A percentile compares a stretch with the other conserved stretches of the same genome.
phyloP scores from a whole-genome alignment of 495 filamentous ascomycete species.

The Penicilliopsis zonata region DNA sequence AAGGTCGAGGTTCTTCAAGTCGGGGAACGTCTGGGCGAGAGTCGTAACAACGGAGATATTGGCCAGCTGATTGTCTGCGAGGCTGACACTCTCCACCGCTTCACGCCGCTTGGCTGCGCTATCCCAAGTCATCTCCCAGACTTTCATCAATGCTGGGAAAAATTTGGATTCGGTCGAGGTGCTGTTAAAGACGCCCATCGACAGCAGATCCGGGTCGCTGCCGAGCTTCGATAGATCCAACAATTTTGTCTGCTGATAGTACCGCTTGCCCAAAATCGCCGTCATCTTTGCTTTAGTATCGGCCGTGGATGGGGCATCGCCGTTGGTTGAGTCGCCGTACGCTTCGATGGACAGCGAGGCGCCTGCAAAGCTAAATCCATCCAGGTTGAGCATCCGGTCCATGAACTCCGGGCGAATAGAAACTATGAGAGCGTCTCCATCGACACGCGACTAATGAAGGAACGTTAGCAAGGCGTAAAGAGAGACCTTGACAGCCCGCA shows the following conservation, averaged over 20 bases:
- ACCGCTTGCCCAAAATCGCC: constrained; percentile 58
- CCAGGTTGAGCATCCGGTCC: constrained; percentile 46
- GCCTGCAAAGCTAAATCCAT: constrained; percentile 54
- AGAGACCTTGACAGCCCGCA: constrained; percentile 40
- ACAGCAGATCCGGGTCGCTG: constrained; percentile 50
- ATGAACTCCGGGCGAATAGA: constrained; percentile 51
- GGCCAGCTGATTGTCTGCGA: constrained; percentile 64
- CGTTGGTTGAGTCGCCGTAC: constrained; percentile 15
- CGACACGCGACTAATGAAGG: constrained; percentile 56
- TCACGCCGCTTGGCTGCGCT: constrained; percentile 52
- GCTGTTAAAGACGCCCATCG: constrained; percentile 64
- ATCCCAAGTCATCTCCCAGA: constrained; percentile 62
- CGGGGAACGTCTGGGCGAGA: constrained; percentile 64
- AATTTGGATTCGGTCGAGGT: constrained; percentile 68
- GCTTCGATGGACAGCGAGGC: constrained; percentile 41
- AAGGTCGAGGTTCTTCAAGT: constrained; percentile 73
- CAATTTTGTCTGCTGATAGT: constrained; percentile 54
- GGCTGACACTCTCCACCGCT: constrained; percentile 61
- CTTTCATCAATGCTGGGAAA: constrained; percentile 77
- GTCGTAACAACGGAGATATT: constrained; percentile 56
- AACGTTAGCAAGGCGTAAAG: constrained; percentile 62
- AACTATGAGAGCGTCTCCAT: constrained; percentile 58
- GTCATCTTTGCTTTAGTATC: constrained; percentile 35
- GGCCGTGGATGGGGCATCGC: constrained; percentile 22
- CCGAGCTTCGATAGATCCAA: constrained; percentile 69